phyloP scores from a whole-genome alignment of 73 alveolate genomes.

The Chromera velia region DNA sequence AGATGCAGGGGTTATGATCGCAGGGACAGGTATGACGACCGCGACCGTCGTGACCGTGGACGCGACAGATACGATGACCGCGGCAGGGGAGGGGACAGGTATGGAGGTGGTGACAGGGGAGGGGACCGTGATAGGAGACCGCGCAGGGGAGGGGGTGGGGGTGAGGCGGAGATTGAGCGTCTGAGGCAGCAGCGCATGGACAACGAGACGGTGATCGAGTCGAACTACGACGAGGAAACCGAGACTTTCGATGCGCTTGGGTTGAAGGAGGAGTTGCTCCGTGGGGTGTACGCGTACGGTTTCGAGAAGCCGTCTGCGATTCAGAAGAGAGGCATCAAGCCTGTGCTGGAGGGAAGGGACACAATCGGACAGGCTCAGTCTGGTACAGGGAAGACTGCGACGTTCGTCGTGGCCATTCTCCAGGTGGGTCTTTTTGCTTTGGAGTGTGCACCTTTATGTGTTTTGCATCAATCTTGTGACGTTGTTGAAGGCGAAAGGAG shows the following conservation, averaged over 20 bases:
- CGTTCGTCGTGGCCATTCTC: slow-evolving; percentile 58
- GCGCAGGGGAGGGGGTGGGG: background rate
- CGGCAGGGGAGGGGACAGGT: background rate
- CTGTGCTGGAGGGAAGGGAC: slow-evolving; percentile 82
- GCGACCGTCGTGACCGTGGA: background rate
- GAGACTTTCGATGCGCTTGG: slow-evolving; percentile 85
- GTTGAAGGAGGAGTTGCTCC: slow-evolving; percentile 81
- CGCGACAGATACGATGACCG: background rate
- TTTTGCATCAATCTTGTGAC: background rate
- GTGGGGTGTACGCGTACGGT: slow-evolving; percentile 88
- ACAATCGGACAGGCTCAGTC: slow-evolving; percentile 70
- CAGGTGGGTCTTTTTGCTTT: slow-evolving; percentile 21
- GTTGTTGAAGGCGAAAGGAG: background rate
- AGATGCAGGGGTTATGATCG: too few relatives aligned
- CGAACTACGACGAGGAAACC: slow-evolving; percentile 72
- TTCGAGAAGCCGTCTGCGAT: slow-evolving; percentile 95
- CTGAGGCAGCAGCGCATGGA: slow-evolving; percentile 10
- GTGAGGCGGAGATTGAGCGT: background rate
- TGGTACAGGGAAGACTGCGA: slow-evolving; percentile 96
- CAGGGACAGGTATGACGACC: too few relatives aligned
- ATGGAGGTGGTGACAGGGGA: background rate
- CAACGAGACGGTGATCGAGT: slow-evolving; percentile 20
- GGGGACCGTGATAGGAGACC: background rate
- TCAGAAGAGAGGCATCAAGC: slow-evolving; percentile 89
- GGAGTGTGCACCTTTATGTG: background rate